A percentile compares a stretch with the other conserved stretches of the same genome.
Conservation (phyloP, 78 protist species). For the Guillardia theta region DNA sequence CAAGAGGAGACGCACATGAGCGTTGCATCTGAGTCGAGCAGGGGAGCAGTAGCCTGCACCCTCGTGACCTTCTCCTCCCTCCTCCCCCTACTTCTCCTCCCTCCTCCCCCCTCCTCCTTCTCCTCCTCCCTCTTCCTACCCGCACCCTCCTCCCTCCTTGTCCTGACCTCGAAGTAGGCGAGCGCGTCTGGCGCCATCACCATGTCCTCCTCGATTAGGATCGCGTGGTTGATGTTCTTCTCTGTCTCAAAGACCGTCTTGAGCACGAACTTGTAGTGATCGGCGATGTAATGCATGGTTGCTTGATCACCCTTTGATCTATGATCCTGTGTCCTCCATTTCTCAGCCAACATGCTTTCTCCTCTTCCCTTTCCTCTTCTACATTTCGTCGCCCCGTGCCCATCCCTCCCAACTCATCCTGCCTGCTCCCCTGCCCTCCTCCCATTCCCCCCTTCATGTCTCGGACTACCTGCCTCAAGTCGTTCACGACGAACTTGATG, state of each 20-base stretch:
- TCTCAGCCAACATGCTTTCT: no score
- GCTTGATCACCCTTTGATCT: neutral
- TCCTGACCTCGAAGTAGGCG: neutral
- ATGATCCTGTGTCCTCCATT: no score
- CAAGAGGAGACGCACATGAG: conserved; percentile 67
- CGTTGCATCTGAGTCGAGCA: conserved; percentile 6
- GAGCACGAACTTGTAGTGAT: conserved; percentile 21
- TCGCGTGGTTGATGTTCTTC: conserved; percentile 6
- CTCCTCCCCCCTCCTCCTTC: neutral
- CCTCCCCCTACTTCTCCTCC: neutral
- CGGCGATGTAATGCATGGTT: neutral
- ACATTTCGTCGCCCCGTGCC: no score
- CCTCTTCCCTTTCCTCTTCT: no score
- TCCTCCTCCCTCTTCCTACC: neutral
- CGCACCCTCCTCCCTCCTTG: neutral
- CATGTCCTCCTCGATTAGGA: conserved; percentile 62
- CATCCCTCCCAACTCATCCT: no score
- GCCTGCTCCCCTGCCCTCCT: no score
- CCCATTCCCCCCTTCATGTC: no score
- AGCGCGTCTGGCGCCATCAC: conserved; percentile 60
- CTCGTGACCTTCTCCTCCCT: neutral
- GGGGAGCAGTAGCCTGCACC: neutral
- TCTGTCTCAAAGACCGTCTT: neutral
- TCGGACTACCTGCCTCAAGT: no score
- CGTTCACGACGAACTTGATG: neutral